Base-by-base conservation (phyloP, 163 green algal genomes). In the Scenedesmus sp. region DNA sequence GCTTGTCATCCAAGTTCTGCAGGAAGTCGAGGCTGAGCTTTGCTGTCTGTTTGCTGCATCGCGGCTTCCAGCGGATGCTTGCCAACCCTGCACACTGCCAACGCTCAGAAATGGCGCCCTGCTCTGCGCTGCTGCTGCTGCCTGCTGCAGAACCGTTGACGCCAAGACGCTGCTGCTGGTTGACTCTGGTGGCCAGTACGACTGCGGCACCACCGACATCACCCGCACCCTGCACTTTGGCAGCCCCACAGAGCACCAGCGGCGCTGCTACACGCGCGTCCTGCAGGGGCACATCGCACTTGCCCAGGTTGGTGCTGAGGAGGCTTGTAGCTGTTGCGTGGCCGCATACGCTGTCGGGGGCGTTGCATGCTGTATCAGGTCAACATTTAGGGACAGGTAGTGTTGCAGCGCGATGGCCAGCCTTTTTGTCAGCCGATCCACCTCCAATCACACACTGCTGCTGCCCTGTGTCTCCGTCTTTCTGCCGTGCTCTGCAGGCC, bases 201-300 rank as follows among this genome's bases (percentile, higher is more conserved):
- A 99, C 80, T 99, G 98, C 91, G 98, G 98, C 83, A 99, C 98
- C 12, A 99, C 98, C 2, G 98, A 99, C 94, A 97, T 99, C 83
- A 99, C 98, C 0, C 95, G 98, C 83, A 99, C 98, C 18, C 92
- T 99, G 83, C 97, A 99, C 95, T 96, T 99, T 91, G 98, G 98
- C 30, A 93, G 90, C 42, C 97, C 97, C 20, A 65, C 30, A 30
- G 91, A 94, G 35, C 93, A 98, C 89, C 95, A 99, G 93, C 95
- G 95, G 81, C 88, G 91, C n/a, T 97, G 94, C 92, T 99, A 97
- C 96, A 99, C 97, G 0, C 94, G 94, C 10, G 98, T 99, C 40
- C 94, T 99, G 89, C 96, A 98, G 93, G 97, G 97, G 24, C 97
- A 99, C 94, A 99, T 99, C 86, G 95, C 76, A 6, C 93, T 98